phyloP scores from a whole-genome alignment of 306 rosid species.

The Dalbergia oliveri region DNA sequence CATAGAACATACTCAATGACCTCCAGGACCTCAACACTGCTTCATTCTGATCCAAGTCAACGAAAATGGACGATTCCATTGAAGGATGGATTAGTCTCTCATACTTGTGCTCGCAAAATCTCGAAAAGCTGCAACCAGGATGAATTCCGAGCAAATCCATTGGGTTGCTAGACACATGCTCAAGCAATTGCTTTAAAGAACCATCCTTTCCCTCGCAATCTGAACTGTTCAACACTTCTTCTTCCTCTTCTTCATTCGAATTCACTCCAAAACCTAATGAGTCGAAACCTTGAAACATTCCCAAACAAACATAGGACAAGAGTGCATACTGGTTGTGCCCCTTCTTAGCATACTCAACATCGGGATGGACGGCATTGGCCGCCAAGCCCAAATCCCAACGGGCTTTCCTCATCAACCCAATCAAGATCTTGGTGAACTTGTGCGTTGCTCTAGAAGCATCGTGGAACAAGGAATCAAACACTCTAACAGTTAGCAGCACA shows the following conservation, averaged over 20 bases:
- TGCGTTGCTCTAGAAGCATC: constrained; percentile 81
- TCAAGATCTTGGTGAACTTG: constrained; percentile 77
- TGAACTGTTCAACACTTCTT: constrained; percentile 7
- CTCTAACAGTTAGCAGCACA: constrained; percentile 76
- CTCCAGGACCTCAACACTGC: constrained; percentile 83
- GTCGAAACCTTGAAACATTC: constrained; percentile 84
- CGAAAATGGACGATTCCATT: constrained; percentile 87
- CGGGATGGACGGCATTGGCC: constrained; percentile 71
- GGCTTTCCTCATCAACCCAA: constrained; percentile 87
- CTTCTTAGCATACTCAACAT: constrained; percentile 71
- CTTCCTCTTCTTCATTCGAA: constrained; percentile 35
- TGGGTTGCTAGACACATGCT: constrained; percentile 92
- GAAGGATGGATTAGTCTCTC: constrained; percentile 84
- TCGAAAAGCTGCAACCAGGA: constrained; percentile 70
- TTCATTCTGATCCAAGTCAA: constrained; percentile 75
- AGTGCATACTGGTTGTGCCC: constrained; percentile 82
- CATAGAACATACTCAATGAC: constrained; percentile 86
- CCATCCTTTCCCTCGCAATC: constrained; percentile 47
- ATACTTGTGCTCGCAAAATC: constrained; percentile 86
- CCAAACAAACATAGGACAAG: constrained; percentile 86
- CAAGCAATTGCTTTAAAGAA: constrained; percentile 77
- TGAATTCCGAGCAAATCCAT: constrained; percentile 79
- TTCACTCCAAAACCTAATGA: constrained; percentile 56
- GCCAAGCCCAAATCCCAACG: constrained; percentile 94
- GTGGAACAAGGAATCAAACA: constrained; percentile 76